Percentiles rank a stretch among this genome's conserved stretches.
These are phyloP conservation scores for Saccharomyces kudriavzevii DNA, from an alignment of 805 yeast genomes.

Conservation along the genomic window DNA sequence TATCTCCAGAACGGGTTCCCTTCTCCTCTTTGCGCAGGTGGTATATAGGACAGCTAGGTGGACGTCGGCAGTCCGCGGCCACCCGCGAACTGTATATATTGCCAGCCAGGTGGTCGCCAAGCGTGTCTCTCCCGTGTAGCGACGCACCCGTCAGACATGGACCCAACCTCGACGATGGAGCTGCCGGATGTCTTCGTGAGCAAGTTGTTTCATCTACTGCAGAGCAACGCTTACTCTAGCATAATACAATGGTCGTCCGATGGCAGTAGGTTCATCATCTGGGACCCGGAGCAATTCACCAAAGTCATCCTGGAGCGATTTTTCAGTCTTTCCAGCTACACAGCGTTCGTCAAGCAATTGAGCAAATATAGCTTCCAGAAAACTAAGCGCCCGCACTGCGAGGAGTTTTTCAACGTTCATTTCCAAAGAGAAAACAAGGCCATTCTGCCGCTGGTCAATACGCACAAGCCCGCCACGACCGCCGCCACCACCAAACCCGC, in stretches of 20 bases:
- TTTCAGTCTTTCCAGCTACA: not conserved
- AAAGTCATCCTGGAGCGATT: not conserved
- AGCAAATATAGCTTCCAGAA: not conserved
- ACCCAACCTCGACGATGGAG: not conserved
- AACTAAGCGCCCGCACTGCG: not conserved
- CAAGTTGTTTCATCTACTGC: not conserved
- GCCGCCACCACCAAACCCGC: not conserved
- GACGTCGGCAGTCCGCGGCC: not conserved
- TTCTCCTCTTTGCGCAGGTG: not conserved
- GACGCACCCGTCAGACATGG: not conserved
- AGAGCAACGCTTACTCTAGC: not conserved
- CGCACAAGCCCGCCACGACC: not conserved
- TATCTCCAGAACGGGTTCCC: not conserved
- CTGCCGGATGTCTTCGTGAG: not conserved
- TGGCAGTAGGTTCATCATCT: not conserved
- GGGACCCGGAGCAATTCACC: not conserved
- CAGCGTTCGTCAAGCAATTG: not conserved
- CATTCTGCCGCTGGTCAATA: not conserved
- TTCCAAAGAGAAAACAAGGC: not conserved
- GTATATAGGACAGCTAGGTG: not conserved
- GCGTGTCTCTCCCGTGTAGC: not conserved
- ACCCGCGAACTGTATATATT: not conserved
- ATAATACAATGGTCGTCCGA: not conserved
- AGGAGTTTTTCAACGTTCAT: not conserved
- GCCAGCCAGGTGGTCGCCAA: not conserved